These are phyloP conservation scores for Plenodomus biglobosus DNA, from an alignment of 2,329 filamentous ascomycete species.

Conservation along the genomic window DNA sequence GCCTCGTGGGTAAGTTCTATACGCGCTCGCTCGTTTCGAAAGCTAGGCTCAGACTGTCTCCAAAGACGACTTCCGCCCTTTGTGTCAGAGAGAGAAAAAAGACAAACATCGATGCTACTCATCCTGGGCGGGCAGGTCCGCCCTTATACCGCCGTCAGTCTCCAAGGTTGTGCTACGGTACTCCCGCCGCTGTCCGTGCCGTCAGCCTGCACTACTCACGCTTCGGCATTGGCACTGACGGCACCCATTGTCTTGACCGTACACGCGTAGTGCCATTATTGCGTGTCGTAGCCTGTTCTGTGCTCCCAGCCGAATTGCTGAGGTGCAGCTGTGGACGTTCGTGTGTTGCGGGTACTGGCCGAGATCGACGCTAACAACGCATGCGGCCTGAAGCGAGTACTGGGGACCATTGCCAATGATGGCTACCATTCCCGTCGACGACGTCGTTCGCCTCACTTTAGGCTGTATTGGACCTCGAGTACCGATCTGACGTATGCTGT, in stretches of 20 bases:
- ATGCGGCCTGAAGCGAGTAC: not conserved
- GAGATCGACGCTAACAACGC: slow-evolving; percentile 7
- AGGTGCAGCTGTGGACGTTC: slow-evolving; percentile 18
- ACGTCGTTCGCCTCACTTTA: slow-evolving; percentile 23
- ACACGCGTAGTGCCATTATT: slow-evolving; percentile 8
- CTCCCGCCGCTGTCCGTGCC: slow-evolving; percentile 1
- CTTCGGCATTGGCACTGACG: slow-evolving; percentile 1
- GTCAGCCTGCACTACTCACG: not conserved
- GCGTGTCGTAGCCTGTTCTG: slow-evolving; percentile 2
- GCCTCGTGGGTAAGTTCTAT: slow-evolving; percentile 13
- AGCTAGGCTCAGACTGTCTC: no score
- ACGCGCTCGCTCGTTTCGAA: slow-evolving; percentile 3
- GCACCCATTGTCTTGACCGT: slow-evolving; percentile 1
- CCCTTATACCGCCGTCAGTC: slow-evolving; percentile 6
- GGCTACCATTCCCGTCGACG: not conserved
- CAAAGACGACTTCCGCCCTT: no score
- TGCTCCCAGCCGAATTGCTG: slow-evolving; percentile 10
- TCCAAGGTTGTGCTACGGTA: slow-evolving; percentile 5
- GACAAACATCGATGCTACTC: not conserved
- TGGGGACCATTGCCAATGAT: not conserved
- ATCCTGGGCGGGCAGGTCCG: not conserved
- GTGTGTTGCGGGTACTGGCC: slow-evolving; percentile 23
- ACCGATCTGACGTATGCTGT: not conserved
- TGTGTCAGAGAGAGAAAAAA: no score
- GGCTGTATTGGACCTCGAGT: not conserved